Conservation (phyloP, 495 filamentous ascomycete genomes). For the Penicillium parvum region DNA sequence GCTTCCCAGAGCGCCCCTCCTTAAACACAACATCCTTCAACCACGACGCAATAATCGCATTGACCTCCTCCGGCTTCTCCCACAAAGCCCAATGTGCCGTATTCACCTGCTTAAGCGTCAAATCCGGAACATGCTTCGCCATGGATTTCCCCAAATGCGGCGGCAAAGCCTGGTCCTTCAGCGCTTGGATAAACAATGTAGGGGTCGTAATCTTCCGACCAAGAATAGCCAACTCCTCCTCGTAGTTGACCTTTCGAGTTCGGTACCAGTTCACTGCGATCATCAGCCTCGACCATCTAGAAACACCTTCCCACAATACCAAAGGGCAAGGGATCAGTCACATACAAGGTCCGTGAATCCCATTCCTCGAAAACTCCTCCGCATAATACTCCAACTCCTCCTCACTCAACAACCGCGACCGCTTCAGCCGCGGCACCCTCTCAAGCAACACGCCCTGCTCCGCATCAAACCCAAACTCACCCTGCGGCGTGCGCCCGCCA, state of each 20-base stretch:
- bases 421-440: conserved; percentile 44
- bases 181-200: conserved; percentile 67
- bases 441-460: conserved; percentile 54
- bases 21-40: conserved; percentile 39
- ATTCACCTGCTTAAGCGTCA: conserved; percentile 56
- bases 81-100: conserved; percentile 67
- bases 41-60: conserved; percentile 44
- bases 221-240: conserved; percentile 62
- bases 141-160: conserved; percentile 63
- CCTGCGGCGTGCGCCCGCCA: conserved; percentile 54
- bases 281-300: too few species aligned
- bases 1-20: conserved; percentile 16
- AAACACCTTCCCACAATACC: too few species aligned
- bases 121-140: conserved; percentile 56
- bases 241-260: conserved; percentile 62
- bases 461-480: conserved; percentile 51
- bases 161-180: conserved; percentile 62
- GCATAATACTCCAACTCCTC: conserved; percentile 77
- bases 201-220: conserved; percentile 57
- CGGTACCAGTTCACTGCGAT: conserved; percentile 86
- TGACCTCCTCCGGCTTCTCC: conserved; percentile 58
- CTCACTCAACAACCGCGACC: conserved; percentile 53
- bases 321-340: too few species aligned
- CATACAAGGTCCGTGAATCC: conserved; percentile 70
- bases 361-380: conserved; percentile 61